Evolutionary conservation across 1,284 basidiomycete genomes (phyloP).

Genomic region (Fomes fomentarius): DNA sequence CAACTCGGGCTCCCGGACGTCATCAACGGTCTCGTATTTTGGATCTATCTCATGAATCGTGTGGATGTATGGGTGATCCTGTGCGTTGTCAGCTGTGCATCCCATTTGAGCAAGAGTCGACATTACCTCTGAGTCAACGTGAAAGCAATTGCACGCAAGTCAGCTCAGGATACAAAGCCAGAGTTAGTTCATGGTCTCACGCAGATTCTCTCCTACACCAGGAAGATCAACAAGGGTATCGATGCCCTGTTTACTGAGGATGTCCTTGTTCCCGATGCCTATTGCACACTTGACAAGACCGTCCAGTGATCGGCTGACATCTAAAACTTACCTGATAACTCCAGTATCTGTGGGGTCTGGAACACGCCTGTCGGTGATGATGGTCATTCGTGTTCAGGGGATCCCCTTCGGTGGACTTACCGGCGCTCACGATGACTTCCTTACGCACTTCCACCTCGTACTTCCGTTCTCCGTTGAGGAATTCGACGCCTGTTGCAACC

Average conservation of each 20-base stretch:
- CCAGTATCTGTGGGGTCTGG: conserved; percentile 28
- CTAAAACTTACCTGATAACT: conserved; percentile 40
- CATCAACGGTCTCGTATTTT: conserved; percentile 10
- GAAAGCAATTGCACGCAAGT: background rate
- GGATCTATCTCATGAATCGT: conserved; percentile 13
- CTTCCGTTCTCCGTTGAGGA: background rate
- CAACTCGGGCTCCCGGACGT: conserved; percentile 7
- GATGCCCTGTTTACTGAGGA: conserved; percentile 35
- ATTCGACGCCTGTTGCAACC: conserved; percentile 7
- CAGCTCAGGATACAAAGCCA: too few species aligned
- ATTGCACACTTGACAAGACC: conserved; percentile 33
- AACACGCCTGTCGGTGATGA: background rate
- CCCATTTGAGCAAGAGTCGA: background rate
- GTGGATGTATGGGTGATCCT: conserved; percentile 14
- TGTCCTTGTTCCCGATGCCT: conserved; percentile 37
- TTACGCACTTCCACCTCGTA: background rate
- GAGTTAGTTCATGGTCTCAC: too few species aligned
- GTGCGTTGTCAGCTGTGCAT: background rate
- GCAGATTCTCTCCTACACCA: conserved; percentile 37
- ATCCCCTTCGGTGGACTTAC: background rate
- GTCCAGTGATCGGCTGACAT: conserved; percentile 31
- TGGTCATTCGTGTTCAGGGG: background rate
- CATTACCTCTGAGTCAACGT: background rate
- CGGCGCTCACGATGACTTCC: conserved; percentile 9
- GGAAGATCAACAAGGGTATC: conserved; percentile 39